Conservation (phyloP, 371 early-diverging fungal species). For the Mucor irregularis region DNA sequence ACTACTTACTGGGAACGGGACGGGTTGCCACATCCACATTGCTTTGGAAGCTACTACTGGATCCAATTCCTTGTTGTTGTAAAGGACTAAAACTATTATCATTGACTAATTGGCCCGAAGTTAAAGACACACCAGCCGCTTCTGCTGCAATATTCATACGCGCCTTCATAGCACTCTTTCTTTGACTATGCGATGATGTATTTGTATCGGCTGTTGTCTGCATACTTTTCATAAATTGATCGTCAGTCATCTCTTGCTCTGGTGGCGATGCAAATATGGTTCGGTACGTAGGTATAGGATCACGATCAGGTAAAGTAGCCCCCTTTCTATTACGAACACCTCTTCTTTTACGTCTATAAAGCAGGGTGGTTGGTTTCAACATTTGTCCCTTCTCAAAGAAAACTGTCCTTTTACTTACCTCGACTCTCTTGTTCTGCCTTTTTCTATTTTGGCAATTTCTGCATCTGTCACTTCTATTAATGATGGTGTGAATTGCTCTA, state of each 20-base stretch:
- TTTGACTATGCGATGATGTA: slow-evolving; percentile 27
- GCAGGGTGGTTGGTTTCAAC: too few relatives aligned
- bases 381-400: neutral
- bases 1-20: slow-evolving; percentile 12
- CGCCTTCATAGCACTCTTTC: slow-evolving; percentile 44
- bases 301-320: slow-evolving; percentile 68
- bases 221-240: slow-evolving; percentile 33
- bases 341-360: slow-evolving; percentile 70
- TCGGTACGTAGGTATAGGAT: slow-evolving; percentile 49
- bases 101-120: slow-evolving; percentile 7
- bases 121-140: slow-evolving; percentile 36
- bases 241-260: slow-evolving; percentile 45
- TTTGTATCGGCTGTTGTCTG: slow-evolving; percentile 11
- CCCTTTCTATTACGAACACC: slow-evolving; percentile 59
- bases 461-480: slow-evolving; percentile 67
- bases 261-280: slow-evolving; percentile 42
- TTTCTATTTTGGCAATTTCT: slow-evolving; percentile 79
- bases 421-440: slow-evolving; percentile 71
- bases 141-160: slow-evolving; percentile 52
- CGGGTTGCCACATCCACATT: slow-evolving; percentile 3
- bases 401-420: slow-evolving; percentile 18
- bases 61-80: too few relatives aligned
- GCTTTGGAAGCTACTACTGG: neutral
- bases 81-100: too few relatives aligned
- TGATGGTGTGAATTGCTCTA: slow-evolving; percentile 67